Conservation (phyloP, 805 yeast genomes). For the Groenewaldozyma tartarivorans region DNA sequence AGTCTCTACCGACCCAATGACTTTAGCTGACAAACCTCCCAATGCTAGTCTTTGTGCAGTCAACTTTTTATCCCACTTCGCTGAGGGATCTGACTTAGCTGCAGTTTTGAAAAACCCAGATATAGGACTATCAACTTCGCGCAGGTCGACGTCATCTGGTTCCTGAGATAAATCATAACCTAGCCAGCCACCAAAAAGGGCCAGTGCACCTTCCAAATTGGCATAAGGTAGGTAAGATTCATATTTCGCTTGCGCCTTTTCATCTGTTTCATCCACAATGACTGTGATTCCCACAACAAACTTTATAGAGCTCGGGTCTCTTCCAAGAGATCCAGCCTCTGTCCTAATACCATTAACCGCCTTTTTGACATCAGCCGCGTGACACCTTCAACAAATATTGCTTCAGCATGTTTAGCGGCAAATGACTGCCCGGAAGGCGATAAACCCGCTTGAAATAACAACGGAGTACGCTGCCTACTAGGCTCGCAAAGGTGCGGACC, state of each 20-base stretch:
- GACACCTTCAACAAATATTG: slow-evolving; percentile 31
- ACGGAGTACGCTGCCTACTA: slow-evolving; percentile 36
- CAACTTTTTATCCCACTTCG: slow-evolving; percentile 20
- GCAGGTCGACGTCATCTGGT: slow-evolving; percentile 26
- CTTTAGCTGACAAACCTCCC: slow-evolving; percentile 24
- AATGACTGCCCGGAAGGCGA: slow-evolving; percentile 33
- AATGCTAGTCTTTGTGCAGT: slow-evolving; percentile 28
- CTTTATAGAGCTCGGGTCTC: slow-evolving; percentile 32
- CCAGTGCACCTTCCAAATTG: slow-evolving; percentile 35
- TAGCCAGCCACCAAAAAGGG: slow-evolving; percentile 33
- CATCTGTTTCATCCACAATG: slow-evolving; percentile 33
- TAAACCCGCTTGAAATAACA: slow-evolving; percentile 37
- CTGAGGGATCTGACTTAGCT: no score
- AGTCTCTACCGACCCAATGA: slow-evolving; percentile 30
- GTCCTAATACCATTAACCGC: slow-evolving; percentile 27
- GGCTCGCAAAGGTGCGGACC: slow-evolving; percentile 38
- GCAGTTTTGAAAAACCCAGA: no score
- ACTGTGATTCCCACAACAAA: slow-evolving; percentile 30
- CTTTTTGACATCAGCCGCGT: slow-evolving; percentile 24
- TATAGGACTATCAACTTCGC: slow-evolving; percentile 32
- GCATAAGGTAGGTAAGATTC: slow-evolving; percentile 27
- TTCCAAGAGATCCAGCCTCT: slow-evolving; percentile 28
- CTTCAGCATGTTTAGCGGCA: slow-evolving; percentile 38
- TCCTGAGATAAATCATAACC: slow-evolving; percentile 33
- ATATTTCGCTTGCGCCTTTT: slow-evolving; percentile 33